Evolutionary conservation across 345 rosid genomes (phyloP).

Genomic region (Chamaenerion angustifolium): DNA sequence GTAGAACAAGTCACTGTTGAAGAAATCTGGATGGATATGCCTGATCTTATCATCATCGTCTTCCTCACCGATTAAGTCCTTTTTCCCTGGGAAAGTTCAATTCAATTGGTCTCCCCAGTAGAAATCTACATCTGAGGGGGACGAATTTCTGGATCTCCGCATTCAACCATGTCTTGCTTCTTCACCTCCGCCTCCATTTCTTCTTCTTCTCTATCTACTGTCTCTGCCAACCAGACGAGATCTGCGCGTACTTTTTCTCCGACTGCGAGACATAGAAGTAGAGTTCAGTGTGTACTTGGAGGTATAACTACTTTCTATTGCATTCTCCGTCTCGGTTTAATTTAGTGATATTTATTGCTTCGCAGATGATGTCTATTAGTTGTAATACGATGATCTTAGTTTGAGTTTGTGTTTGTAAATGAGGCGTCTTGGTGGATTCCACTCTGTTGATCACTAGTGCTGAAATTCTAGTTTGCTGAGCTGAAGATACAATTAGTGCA

Average conservation of each 20-base stretch:
- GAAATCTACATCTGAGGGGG: neutral
- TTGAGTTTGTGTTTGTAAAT: too few relatives aligned
- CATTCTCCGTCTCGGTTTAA: neutral
- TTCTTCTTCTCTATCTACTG: conserved; percentile 30
- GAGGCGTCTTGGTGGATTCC: too few relatives aligned
- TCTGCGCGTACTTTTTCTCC: conserved; percentile 10
- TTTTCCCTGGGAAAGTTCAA: neutral
- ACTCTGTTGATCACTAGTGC: too few relatives aligned
- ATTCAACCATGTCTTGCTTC: conserved; percentile 26
- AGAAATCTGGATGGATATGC: conserved; percentile 5
- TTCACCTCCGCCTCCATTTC: conserved; percentile 20
- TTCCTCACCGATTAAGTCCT: neutral
- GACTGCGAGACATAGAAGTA: conserved; percentile 22
- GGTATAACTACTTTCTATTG: conserved; percentile 20
- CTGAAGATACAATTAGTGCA: too few relatives aligned
- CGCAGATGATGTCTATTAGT: too few relatives aligned
- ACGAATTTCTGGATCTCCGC: neutral
- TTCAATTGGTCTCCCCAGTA: neutral
- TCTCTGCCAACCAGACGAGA: conserved; percentile 24
- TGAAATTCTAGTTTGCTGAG: too few relatives aligned
- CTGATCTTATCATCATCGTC: conserved; percentile 14
- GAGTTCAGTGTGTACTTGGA: conserved; percentile 45
- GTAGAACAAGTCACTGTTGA: neutral
- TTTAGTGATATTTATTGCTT: too few relatives aligned
- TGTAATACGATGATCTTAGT: too few relatives aligned